A percentile compares a stretch with the other conserved stretches of the same genome.
phyloP scores from a whole-genome alignment of 2,329 filamentous ascomycete species.

The Neonectria punicea region DNA sequence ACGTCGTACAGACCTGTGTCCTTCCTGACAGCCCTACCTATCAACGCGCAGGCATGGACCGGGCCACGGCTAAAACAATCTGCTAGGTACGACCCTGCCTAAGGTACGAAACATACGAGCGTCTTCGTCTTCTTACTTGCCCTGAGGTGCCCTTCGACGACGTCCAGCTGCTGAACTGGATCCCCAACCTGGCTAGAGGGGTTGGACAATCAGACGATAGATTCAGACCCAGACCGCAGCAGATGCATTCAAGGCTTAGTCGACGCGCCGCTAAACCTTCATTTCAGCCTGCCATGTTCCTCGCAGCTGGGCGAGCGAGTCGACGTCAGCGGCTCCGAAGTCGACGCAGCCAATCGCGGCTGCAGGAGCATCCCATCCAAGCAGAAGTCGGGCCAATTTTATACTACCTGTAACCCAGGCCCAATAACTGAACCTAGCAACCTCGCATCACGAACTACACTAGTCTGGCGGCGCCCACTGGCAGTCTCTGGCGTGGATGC shows the following conservation, averaged over 20 bases:
- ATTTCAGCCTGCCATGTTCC: neutral
- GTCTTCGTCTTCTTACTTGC: neutral
- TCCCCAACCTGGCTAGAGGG: neutral
- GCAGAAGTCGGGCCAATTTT: neutral
- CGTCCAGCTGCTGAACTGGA: neutral
- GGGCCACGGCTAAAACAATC: neutral
- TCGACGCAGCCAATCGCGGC: slow-evolving; percentile 31
- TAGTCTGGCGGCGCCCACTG: slow-evolving; percentile 15
- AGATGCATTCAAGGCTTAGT: neutral
- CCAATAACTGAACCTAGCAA: neutral
- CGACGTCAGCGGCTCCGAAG: slow-evolving; percentile 26
- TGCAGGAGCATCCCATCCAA: slow-evolving; percentile 23
- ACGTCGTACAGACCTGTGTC: neutral
- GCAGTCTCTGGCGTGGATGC: slow-evolving; percentile 7
- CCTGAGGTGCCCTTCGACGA: neutral
- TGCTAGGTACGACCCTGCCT: neutral
- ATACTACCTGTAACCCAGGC: neutral
- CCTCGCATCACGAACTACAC: slow-evolving; percentile 5
- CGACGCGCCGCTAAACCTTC: neutral
- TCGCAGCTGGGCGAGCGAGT: neutral
- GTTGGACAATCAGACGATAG: neutral
- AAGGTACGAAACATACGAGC: neutral
- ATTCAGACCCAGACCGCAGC: neutral
- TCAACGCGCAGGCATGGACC: too few relatives aligned
- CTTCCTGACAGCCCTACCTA: neutral